A percentile compares a stretch with the other conserved stretches of the same genome.
phyloP scores from a whole-genome alignment of 2,329 filamentous ascomycete genomes.

The Diaporthe citriasiana region DNA sequence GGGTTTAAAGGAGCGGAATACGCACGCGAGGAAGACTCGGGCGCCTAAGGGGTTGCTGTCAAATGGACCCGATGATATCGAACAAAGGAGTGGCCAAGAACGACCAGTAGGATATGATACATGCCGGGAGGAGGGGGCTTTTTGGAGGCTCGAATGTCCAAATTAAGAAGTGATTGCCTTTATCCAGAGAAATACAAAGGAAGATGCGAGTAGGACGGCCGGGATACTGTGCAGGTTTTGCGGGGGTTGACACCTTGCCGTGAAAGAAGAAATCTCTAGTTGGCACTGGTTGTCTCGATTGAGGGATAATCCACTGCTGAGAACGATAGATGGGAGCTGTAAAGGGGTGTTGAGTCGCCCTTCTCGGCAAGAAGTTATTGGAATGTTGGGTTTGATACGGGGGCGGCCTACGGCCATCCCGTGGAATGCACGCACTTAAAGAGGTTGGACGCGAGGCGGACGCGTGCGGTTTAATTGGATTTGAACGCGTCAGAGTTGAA shows the following conservation, averaged over 20 bases:
- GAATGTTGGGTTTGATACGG: constrained; percentile 36
- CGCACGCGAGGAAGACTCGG: background rate
- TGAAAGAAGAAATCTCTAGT: constrained; percentile 19
- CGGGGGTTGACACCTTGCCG: constrained; percentile 18
- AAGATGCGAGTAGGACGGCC: background rate
- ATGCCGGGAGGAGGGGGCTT: constrained; percentile 33
- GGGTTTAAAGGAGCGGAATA: constrained; percentile 27
- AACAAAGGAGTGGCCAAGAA: constrained; percentile 39
- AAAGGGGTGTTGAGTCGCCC: constrained; percentile 33
- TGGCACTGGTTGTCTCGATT: constrained; percentile 28
- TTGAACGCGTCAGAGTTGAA: constrained; percentile 29
- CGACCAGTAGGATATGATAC: constrained; percentile 6
- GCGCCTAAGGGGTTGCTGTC: constrained; percentile 27
- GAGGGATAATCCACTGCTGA: constrained; percentile 35
- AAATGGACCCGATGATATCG: constrained; percentile 1
- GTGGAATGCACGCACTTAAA: constrained; percentile 39
- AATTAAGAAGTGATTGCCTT: constrained; percentile 34
- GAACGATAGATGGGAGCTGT: constrained; percentile 28
- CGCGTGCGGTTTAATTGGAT: constrained; percentile 39
- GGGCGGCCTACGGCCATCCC: background rate
- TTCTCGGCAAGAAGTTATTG: constrained; percentile 17
- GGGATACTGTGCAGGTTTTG: background rate
- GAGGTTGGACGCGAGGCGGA: constrained; percentile 35
- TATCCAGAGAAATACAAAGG: constrained; percentile 34
- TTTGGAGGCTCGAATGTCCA: constrained; percentile 16